Conservation (phyloP, 495 filamentous ascomycete genomes). For the Cladorrhinum samala region DNA sequence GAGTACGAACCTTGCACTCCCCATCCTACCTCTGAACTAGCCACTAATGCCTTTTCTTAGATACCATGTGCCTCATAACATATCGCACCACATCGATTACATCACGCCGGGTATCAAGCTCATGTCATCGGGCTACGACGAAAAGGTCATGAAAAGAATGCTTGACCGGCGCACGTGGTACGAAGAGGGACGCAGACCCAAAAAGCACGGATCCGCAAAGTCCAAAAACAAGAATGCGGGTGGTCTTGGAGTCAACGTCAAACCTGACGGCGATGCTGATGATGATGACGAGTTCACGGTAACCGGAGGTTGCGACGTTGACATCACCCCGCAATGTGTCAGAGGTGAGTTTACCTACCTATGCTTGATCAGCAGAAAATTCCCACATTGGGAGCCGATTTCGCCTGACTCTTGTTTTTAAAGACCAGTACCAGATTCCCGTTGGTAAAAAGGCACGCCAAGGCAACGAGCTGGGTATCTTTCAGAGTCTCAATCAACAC, state of each 20-base stretch:
- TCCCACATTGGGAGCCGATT: background rate
- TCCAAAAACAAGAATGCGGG: background rate
- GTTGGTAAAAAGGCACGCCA: conserved; percentile 20
- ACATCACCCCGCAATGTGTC: conserved; percentile 29
- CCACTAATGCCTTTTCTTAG: background rate
- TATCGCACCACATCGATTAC: conserved; percentile 53
- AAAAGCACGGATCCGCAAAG: background rate
- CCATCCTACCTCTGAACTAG: background rate
- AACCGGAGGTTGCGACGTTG: conserved; percentile 21
- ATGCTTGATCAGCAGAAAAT: conserved; percentile 2
- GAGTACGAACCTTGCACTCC: conserved; percentile 7
- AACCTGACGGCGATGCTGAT: conserved; percentile 3
- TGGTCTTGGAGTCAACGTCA: background rate
- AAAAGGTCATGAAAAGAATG: conserved; percentile 12
- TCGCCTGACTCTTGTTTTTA: no score
- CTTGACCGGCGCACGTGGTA: conserved; percentile 3
- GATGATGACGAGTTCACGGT: conserved; percentile 10
- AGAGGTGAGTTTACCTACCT: conserved; percentile 24
- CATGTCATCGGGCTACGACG: conserved; percentile 9
- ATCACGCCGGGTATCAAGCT: conserved; percentile 51
- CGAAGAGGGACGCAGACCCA: background rate
- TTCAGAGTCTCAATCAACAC: conserved; percentile 28
- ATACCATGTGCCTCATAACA: conserved; percentile 49
- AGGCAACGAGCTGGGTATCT: conserved; percentile 33
- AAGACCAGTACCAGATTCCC: conserved; percentile 30